Percentiles rank a stretch among this genome's conserved stretches.
Conservation (phyloP, 2,329 filamentous ascomycete genomes). For the Nectriaceae sp. region DNA sequence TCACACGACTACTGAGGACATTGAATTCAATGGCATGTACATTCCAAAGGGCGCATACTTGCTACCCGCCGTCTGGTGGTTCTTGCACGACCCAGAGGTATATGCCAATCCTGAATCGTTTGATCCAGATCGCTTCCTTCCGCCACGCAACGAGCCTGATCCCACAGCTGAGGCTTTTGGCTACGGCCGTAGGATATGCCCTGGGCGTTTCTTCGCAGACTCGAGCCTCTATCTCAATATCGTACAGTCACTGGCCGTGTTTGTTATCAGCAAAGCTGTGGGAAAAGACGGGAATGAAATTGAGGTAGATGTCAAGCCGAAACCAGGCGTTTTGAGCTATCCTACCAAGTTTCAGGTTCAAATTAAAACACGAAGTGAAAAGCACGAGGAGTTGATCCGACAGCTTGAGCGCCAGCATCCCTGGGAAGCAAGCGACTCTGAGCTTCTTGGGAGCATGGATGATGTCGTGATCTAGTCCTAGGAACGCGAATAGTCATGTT, state of each 20-base stretch:
- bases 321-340: conserved; percentile 18
- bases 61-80: conserved; percentile 26
- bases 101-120: conserved; percentile 50
- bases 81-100: conserved; percentile 62
- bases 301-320: conserved; percentile 15
- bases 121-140: conserved; percentile 35
- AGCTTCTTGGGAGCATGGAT: too few species aligned
- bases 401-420: conserved; percentile 16
- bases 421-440: conserved; percentile 26
- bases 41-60: conserved; percentile 33
- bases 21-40: conserved; percentile 22
- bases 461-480: too few species aligned
- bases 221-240: conserved; percentile 35
- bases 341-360: conserved; percentile 16
- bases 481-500: too few species aligned
- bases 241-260: conserved; percentile 47
- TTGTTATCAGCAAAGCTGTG: conserved; percentile 37
- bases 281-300: conserved; percentile 19
- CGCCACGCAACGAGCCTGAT: conserved; percentile 32
- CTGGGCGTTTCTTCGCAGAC: conserved; percentile 35
- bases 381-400: conserved; percentile 18
- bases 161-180: conserved; percentile 34
- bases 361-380: conserved; percentile 19
- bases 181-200: conserved; percentile 38
- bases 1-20: conserved; percentile 37